Evolutionary conservation across 225 moss, liverwort and hornwort genomes (phyloP), one percentile per base, ranked within the genome.

Genomic region (Pseudoscleropodium purum): DNA sequence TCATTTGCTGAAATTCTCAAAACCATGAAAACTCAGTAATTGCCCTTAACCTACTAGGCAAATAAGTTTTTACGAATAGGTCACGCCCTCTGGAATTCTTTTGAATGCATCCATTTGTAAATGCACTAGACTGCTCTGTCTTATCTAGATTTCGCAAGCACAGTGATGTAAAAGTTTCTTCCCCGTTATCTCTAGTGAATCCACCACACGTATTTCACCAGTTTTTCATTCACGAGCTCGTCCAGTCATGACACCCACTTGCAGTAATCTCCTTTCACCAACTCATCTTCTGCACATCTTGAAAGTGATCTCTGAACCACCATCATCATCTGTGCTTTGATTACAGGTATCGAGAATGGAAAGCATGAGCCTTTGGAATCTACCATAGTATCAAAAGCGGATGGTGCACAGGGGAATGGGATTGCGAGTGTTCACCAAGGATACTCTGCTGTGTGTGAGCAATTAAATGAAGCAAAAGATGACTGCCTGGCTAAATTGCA

Each of bases 401-500:
- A 75, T 67, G 81, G 18, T 91, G 39, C 69, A 67, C 89, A 77
- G n/a, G 86, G 52, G 81, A 91, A 93, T 87, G 90, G 89, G 21
- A 65, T 39, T 52, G 82, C 81, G 15, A 78, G 85, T 79, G 88
- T 59, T 84, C 47, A 52, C n/a, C 79, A 72, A 83, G 86, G 47
- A 33, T 66, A 70, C 66, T 74, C 66, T 79, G 69, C 54, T 89
- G 61, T 63, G 49, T 85, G 82, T 30, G 90, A 91, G 88, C 84
- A 87, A 10, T 87, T 81, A 39, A 89, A 81, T 85, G 92, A 66
- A 87, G 75, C 51, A 15, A 75, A 87, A 76, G 87, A 84, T 52
- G 86, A 82, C 36, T 66, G 45, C 72, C 87, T 87, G 78, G 45
- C n/a, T 33, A 91, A 90, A 81, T 61, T 61, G 89, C 84, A 87